A percentile compares a stretch with the other conserved stretches of the same genome.
These are phyloP conservation scores for Metschnikowia arizonensis DNA, from an alignment of 805 yeast species.

Conservation along the genomic window DNA sequence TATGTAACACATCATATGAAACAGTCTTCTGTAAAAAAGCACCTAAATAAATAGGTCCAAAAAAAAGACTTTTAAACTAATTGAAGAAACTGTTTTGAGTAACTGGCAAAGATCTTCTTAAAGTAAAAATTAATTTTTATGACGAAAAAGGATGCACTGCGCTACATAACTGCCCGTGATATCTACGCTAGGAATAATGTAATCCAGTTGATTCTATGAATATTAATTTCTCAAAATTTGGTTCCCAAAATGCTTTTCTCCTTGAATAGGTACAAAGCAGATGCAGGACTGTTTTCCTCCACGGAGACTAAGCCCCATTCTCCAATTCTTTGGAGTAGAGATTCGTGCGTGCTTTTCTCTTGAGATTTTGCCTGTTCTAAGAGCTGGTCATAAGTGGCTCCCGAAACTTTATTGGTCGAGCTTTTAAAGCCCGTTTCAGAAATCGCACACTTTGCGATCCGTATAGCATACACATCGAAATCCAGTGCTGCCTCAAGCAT, in stretches of 20 bases:
- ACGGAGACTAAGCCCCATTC: slow-evolving; percentile 18
- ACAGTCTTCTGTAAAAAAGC: no score
- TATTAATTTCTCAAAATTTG: no score
- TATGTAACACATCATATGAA: no score
- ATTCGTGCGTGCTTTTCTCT: background rate
- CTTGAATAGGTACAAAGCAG: slow-evolving; percentile 14
- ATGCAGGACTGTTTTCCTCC: slow-evolving; percentile 10
- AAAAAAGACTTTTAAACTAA: no score
- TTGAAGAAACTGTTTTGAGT: no score
- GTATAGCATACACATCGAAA: slow-evolving; percentile 27
- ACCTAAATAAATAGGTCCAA: no score
- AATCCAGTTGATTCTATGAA: background rate
- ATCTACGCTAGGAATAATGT: no score
- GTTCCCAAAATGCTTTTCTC: background rate
- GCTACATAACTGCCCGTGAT: no score
- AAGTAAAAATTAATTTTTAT: no score
- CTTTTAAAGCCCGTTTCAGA: slow-evolving; percentile 2
- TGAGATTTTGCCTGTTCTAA: slow-evolving; percentile 12
- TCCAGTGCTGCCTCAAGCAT: slow-evolving; percentile 20
- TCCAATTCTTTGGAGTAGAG: slow-evolving; percentile 13
- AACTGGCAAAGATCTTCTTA: no score
- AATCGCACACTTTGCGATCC: slow-evolving; percentile 8
- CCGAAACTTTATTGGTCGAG: background rate
- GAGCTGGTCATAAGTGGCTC: slow-evolving; percentile 16
- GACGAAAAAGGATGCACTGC: no score